Evolutionary conservation across 1,284 basidiomycete species (phyloP).

Genomic region (Melampsora americana): DNA sequence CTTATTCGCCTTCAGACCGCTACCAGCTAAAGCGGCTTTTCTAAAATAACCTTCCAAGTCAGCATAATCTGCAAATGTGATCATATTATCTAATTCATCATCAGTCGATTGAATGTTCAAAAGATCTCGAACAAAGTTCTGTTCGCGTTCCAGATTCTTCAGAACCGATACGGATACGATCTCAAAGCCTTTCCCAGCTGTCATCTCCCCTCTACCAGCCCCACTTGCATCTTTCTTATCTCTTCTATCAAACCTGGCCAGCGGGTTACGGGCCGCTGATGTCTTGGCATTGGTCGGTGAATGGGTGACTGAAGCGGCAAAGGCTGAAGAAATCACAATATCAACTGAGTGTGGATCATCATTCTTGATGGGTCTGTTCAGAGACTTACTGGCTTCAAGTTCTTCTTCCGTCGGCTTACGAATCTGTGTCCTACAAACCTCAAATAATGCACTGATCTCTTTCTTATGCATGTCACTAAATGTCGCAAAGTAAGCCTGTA

Average conservation of each 20-base stretch:
- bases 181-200: slow-evolving; percentile 64
- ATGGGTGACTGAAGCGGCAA: slow-evolving; percentile 3
- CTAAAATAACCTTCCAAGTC: slow-evolving; percentile 90
- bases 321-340: slow-evolving; percentile 18
- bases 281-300: slow-evolving; percentile 11
- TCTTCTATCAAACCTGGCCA: slow-evolving; percentile 4
- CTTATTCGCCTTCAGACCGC: slow-evolving; percentile 59
- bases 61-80: slow-evolving; percentile 93
- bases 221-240: slow-evolving; percentile 29
- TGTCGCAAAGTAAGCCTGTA: slow-evolving; percentile 79
- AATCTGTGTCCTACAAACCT: slow-evolving; percentile 63
- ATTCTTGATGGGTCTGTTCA: background rate
- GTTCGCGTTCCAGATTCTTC: slow-evolving; percentile 73
- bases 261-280: slow-evolving; percentile 8
- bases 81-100: slow-evolving; percentile 60
- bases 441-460: slow-evolving; percentile 73
- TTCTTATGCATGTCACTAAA: slow-evolving; percentile 72
- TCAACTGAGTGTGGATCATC: background rate
- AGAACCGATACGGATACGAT: slow-evolving; percentile 73
- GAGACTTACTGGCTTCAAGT: slow-evolving; percentile 62
- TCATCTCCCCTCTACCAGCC: slow-evolving; percentile 8
- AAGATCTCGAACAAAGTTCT: slow-evolving; percentile 85
- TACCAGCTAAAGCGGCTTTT: slow-evolving; percentile 65
- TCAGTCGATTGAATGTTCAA: slow-evolving; percentile 75
- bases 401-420: slow-evolving; percentile 71